Conservation (phyloP, 2,329 filamentous ascomycete species). For the Cytospora piceae region DNA sequence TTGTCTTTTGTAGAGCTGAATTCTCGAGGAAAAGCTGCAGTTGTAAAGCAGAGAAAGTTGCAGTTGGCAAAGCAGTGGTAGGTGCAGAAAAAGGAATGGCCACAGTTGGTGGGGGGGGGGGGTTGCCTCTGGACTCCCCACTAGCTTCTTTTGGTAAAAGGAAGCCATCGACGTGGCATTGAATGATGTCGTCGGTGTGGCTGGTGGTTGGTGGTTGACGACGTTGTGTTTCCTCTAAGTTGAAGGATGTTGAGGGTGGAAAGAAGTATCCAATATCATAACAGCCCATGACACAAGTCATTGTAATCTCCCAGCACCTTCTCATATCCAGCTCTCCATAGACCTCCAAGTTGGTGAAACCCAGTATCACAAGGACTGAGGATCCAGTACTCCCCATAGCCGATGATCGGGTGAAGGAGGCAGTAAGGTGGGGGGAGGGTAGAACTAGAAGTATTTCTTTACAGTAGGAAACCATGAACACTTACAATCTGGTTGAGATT, state of each 20-base stretch:
- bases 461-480: constrained; percentile 35
- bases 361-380: neutral
- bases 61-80: neutral
- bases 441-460: neutral
- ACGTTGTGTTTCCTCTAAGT: neutral
- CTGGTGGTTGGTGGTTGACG: neutral
- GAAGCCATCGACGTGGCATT: neutral
- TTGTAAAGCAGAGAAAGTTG: neutral
- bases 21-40: neutral
- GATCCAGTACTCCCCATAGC: neutral
- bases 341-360: neutral
- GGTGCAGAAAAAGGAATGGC: neutral
- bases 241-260: neutral
- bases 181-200: neutral
- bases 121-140: neutral
- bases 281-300: neutral
- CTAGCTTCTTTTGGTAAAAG: neutral
- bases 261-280: neutral
- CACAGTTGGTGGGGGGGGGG: neutral
- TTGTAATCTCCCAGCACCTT: neutral
- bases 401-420: neutral
- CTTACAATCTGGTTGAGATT: constrained; percentile 96
- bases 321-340: neutral
- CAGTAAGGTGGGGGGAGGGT: neutral
- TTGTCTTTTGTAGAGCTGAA: neutral